Evolutionary conservation across 345 rosid genomes (phyloP), one percentile per base, ranked within the genome.

Genomic region (Camelina hispida): DNA sequence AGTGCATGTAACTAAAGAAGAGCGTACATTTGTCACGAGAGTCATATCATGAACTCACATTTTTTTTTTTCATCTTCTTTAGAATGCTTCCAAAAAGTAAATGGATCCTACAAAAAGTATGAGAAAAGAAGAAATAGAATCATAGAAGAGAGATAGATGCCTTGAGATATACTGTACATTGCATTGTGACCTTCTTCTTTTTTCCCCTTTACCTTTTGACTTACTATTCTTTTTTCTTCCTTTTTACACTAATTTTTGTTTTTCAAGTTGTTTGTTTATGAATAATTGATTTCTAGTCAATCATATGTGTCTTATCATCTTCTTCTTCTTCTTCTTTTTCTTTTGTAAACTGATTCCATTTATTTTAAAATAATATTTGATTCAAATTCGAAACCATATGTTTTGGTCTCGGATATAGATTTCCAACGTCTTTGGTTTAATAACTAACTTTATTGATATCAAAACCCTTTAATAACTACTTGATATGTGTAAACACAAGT

Each of bases 31-130:
- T 62, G 52, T 63, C 75, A 53, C 52, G 64, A 66, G 66, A 56
- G 60, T 66, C 78, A 48, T 66, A 58, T 65, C 78, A 66, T 48
- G n/a, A 61, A 68, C 52, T 61, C 75, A n/a, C 58, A 8, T 32
- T 32, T 38, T 16, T 32, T 25, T 28, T 18, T 30, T 32, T 14
- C 9, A 13, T 28, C 30, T 62, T 62, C 72, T 64, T 65, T 71
- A 32, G 52, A 66, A 65, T 66, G 72, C 34, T 72, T 78, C 72
- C 72, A 77, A 77, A 71, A 71, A 77, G 80, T 71, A 78, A 78
- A 66, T 71, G 72, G 72, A 71, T 55, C 65, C 77, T 65, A 25
- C 18, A 61, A 47, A 64, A 34, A 34, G 52, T 51, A 66, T 12
- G 22, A 51, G 61, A 47, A 35, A 61, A 34, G 37, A 34, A 34